A percentile compares a stretch with the other conserved stretches of the same genome.
Conservation (phyloP, 129 eudicot species). For the Escallonia rubra region DNA sequence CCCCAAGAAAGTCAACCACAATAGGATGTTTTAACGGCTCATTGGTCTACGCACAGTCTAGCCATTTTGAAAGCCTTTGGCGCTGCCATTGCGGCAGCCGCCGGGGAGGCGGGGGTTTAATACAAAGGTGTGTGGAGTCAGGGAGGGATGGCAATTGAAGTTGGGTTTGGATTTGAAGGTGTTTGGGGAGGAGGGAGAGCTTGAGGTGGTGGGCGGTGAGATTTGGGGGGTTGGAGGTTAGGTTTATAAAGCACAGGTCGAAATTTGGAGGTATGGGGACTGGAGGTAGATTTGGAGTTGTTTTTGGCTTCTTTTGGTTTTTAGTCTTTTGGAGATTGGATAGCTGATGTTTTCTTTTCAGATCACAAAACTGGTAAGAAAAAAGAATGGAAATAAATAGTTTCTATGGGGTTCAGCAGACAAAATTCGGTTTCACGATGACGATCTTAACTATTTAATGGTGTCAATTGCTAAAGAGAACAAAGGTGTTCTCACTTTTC, state of each 20-base stretch:
- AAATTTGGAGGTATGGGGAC: conserved; percentile 45
- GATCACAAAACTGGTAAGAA: no score
- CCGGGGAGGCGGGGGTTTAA: conserved; percentile 46
- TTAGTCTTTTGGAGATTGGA: no score
- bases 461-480: no score
- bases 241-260: conserved; percentile 41
- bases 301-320: conserved; percentile 8
- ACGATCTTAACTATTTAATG: no score
- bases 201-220: conserved; percentile 45
- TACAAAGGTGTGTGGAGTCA: conserved; percentile 44
- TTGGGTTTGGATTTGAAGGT: conserved; percentile 24
- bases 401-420: no score
- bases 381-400: no score
- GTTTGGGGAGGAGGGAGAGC: conserved; percentile 21
- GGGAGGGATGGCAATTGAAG: conserved; percentile 53
- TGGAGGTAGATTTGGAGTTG: conserved; percentile 37
- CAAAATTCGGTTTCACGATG: no score
- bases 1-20: conserved; percentile 76
- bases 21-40: conserved; percentile 81
- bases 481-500: no score
- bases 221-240: conserved; percentile 32
- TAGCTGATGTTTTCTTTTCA: no score
- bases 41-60: conserved; percentile 68
- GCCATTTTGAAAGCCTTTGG: conserved; percentile 78
- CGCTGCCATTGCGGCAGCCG: conserved; percentile 92